Base-by-base conservation (phyloP, 2,329 filamentous ascomycete genomes). In the Monosporascus sp. region DNA sequence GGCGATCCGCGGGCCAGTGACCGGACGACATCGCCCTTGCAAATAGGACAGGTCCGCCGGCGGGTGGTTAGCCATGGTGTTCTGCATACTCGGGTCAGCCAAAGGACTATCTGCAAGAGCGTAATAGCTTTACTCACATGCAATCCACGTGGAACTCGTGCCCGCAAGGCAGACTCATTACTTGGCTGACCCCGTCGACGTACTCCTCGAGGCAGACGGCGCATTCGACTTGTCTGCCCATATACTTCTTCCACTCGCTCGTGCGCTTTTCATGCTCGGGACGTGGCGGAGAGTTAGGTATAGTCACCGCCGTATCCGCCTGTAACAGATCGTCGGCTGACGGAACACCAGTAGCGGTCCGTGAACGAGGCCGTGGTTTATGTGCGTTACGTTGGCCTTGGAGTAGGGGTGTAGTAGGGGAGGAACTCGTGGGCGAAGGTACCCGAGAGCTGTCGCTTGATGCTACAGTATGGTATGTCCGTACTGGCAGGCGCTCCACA, bases 201-300 rank as follows among this genome's bases (percentile, higher is more conserved):
- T 97, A 99, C 68, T 99, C 94, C 67, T 99, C 94, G 36, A 99
- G 76, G 64, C 94, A 99, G 2, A 99, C 93, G 14, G 97, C 93
- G 67, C 94, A 99, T 70, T 99, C 94, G 8, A 91, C 84, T 68
- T 87, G 84, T 41, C 80, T 75, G 5, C 82, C 80, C 82, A 84
- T 86, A 57, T 84, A 84, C 67, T 85, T 86, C 64, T 79, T 84
- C 83, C 83, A 86, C 60, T 85, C 74, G 53, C 75, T 79, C 7
- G 79, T 59, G 3, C 70, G 72, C 61, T 83, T 84, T 61, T 84
- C 81, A 24, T 73, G 76, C 53, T 79, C 72, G 49, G 60, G 53
- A 27, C 68, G 66, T 22, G 69, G 64, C 11, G 69, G 58, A 6
- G 73, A 64, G 19, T 64, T 63, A 1, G 74, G 67, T 1, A 72